A percentile compares a stretch with the other conserved stretches of the same genome.
phyloP scores from a whole-genome alignment of 2,329 filamentous ascomycete species.

The Capronia coronata region DNA sequence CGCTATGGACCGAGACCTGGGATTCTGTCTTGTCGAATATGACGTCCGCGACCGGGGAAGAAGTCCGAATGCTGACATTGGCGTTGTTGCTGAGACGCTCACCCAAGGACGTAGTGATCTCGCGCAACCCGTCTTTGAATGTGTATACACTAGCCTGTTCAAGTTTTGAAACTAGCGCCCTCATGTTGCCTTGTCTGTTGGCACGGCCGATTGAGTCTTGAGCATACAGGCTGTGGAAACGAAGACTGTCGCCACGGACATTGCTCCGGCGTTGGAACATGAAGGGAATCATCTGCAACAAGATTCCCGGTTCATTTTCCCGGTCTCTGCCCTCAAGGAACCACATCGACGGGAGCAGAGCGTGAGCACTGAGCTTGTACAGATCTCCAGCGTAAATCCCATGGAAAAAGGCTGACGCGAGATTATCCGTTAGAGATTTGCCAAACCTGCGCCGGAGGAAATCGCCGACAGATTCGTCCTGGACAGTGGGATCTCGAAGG shows the following conservation, averaged over 20 bases:
- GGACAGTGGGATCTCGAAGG: slow-evolving; percentile 32
- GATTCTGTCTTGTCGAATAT: slow-evolving; percentile 12
- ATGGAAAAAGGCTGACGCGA: slow-evolving; percentile 69
- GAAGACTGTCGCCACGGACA: not conserved
- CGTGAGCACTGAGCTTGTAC: slow-evolving; percentile 67
- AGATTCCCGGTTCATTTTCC: slow-evolving; percentile 6
- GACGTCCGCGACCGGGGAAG: slow-evolving; percentile 31
- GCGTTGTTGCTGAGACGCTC: slow-evolving; percentile 43
- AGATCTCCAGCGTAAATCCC: slow-evolving; percentile 92
- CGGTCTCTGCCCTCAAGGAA: slow-evolving; percentile 40
- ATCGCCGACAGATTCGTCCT: slow-evolving; percentile 65
- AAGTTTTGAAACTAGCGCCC: not conserved
- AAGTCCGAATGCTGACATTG: slow-evolving; percentile 56
- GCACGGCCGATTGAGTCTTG: not conserved
- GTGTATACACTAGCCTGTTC: slow-evolving; percentile 36
- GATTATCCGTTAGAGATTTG: slow-evolving; percentile 57
- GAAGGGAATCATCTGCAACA: slow-evolving; percentile 5
- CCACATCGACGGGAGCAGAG: slow-evolving; percentile 49
- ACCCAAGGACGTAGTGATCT: slow-evolving; percentile 52
- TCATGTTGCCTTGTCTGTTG: not conserved
- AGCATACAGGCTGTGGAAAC: not conserved
- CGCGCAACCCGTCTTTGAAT: slow-evolving; percentile 54
- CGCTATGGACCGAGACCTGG: slow-evolving; percentile 26
- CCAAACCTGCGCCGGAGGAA: slow-evolving; percentile 56
- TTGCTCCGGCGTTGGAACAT: not conserved